These are phyloP conservation scores for Picochlorum sp. DNA, from an alignment of 139 green algal genomes.

Conservation along the genomic window DNA sequence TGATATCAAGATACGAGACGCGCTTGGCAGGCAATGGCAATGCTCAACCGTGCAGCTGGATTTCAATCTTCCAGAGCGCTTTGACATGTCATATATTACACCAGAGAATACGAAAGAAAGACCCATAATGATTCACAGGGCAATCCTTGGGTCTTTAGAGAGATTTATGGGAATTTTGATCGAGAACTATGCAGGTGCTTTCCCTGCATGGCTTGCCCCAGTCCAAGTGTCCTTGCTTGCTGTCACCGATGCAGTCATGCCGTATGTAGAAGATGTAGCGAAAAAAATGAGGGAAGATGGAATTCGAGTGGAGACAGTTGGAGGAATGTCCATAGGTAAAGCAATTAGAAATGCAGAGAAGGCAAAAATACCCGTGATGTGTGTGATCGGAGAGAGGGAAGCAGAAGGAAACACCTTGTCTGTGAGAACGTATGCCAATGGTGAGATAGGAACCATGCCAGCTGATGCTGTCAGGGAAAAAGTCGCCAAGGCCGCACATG, in stretches of 20 bases:
- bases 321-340: conserved; percentile 45
- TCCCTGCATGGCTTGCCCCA: conserved; percentile 89
- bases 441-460: conserved; percentile 49
- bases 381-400: conserved; percentile 69
- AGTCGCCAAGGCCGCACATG: conserved; percentile 4
- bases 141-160: conserved; percentile 86
- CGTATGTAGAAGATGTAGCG: conserved; percentile 58
- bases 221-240: conserved; percentile 77
- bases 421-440: conserved; percentile 56
- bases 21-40: conserved; percentile 94
- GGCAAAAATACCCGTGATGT: conserved; percentile 78
- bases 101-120: conserved; percentile 50
- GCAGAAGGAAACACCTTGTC: conserved; percentile 46
- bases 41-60: conserved; percentile 95
- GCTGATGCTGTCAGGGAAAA: conserved; percentile 16
- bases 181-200: conserved; percentile 90
- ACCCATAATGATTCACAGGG: conserved; percentile 98
- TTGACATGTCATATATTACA: conserved; percentile 84
- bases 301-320: conserved; percentile 51
- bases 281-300: conserved; percentile 44
- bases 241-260: conserved; percentile 58
- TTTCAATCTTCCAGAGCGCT: conserved; percentile 96
- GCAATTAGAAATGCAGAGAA: conserved; percentile 68
- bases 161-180: conserved; percentile 97
- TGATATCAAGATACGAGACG: conserved; percentile 87